phyloP scores from a whole-genome alignment of 352 stramenopile genomes.

The Globisporangium abappressorium region DNA sequence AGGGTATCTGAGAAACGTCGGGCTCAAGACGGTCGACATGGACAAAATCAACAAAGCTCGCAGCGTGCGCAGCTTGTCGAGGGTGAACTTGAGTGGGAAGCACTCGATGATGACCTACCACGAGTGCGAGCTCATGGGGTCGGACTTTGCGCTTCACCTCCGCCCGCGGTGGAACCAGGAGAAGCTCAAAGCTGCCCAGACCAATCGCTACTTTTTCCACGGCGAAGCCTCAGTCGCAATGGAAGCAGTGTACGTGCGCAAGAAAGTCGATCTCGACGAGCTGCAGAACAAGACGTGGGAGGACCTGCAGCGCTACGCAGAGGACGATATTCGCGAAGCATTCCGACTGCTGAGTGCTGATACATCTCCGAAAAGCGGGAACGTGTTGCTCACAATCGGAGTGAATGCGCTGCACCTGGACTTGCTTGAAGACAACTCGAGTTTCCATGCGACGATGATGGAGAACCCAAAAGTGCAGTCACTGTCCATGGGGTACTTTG shows the following conservation, averaged over 20 bases:
- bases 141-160: slow-evolving; percentile 14
- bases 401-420: slow-evolving; percentile 16
- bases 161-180: slow-evolving; percentile 18
- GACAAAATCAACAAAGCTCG: slow-evolving; percentile 19
- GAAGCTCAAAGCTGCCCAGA: not conserved
- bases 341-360: slow-evolving; percentile 9
- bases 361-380: not conserved
- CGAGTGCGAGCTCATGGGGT: slow-evolving; percentile 15
- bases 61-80: slow-evolving; percentile 7
- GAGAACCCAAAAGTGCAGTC: slow-evolving; percentile 7
- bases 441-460: slow-evolving; percentile 9
- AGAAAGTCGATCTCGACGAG: slow-evolving; percentile 10
- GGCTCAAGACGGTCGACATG: slow-evolving; percentile 18
- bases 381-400: slow-evolving; percentile 11
- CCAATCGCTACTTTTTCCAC: slow-evolving; percentile 17
- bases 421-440: not conserved
- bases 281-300: slow-evolving; percentile 16
- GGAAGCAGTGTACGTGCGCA: slow-evolving; percentile 15
- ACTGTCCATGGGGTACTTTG: slow-evolving; percentile 17
- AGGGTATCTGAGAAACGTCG: slow-evolving; percentile 18
- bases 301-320: slow-evolving; percentile 7
- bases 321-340: slow-evolving; percentile 13
- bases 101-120: slow-evolving; percentile 15
- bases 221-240: slow-evolving; percentile 12
- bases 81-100: slow-evolving; percentile 17